phyloP scores from a whole-genome alignment of 345 rosid genomes.

The Aquilaria yunnanensis region DNA sequence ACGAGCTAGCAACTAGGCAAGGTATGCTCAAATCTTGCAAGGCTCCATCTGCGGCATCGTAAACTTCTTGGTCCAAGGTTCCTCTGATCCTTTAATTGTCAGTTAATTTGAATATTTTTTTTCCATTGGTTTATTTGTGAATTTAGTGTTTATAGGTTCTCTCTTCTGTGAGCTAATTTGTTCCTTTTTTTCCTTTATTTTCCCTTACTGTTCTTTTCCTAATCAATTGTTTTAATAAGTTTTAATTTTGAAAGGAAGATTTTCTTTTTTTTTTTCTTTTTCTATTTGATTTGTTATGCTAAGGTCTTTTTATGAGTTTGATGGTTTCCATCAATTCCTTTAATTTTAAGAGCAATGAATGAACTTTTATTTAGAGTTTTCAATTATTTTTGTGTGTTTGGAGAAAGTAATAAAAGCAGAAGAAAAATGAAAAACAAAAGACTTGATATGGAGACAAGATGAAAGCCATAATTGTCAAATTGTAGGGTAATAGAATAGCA shows the following conservation, averaged over 20 bases:
- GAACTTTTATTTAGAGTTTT: too few relatives aligned
- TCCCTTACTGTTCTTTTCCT: not conserved
- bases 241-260: not conserved
- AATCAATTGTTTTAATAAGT: too few relatives aligned
- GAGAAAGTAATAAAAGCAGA: too few relatives aligned
- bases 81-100: constrained; percentile 76
- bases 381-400: too few relatives aligned
- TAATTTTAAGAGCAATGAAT: not conserved
- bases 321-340: constrained; percentile 11
- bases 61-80: constrained; percentile 63
- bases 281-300: constrained; percentile 15
- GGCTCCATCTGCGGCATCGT: constrained; percentile 48
- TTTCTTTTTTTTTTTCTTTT: constrained; percentile 9
- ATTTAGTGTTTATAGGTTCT: constrained; percentile 10
- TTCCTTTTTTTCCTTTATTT: not conserved
- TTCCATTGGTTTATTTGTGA: not conserved
- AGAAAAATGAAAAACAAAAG: too few relatives aligned
- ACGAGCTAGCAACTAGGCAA: constrained; percentile 56
- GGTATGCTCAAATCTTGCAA: constrained; percentile 71
- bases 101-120: constrained; percentile 41
- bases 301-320: too few relatives aligned
- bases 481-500: too few relatives aligned
- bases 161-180: not conserved
- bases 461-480: too few relatives aligned
- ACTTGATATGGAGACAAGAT: too few relatives aligned